These are phyloP conservation scores for Setaria italica DNA, from an alignment of 202 grass and related monocot genomes.

Conservation along the genomic window DNA sequence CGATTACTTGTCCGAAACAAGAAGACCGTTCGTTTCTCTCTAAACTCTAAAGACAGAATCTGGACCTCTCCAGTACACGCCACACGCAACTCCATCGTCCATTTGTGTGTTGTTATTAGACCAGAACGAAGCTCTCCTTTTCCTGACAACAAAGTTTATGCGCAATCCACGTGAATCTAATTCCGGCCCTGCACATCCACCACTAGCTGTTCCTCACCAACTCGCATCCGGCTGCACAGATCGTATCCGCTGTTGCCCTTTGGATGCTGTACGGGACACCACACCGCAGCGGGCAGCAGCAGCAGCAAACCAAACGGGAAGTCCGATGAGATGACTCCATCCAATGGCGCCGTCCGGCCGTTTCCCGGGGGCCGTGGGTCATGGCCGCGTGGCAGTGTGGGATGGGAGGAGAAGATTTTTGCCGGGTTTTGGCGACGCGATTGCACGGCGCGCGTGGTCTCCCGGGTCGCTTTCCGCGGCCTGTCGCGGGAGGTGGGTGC, in stretches of 20 bases:
- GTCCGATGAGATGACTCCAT: neutral
- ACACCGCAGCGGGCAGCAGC: neutral
- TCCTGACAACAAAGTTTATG: neutral
- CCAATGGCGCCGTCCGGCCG: neutral
- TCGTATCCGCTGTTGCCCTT: too few species aligned
- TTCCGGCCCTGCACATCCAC: neutral
- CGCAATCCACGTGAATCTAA: neutral
- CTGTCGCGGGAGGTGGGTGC: neutral
- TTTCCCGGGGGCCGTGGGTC: neutral
- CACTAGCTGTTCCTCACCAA: too few species aligned
- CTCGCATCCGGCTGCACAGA: too few species aligned
- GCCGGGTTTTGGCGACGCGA: neutral
- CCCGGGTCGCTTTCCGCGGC: neutral
- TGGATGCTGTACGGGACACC: too few species aligned
- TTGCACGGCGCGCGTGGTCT: neutral
- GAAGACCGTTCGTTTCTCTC: neutral
- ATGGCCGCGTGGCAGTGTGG: too few species aligned
- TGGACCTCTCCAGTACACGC: neutral
- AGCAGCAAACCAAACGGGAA: neutral
- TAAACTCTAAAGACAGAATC: neutral
- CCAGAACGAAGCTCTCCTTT: neutral
- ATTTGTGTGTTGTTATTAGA: neutral
- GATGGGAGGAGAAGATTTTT: neutral
- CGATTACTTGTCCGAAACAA: neutral
- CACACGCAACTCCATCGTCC: neutral